Conservation (phyloP, 306 rosid genomes). For the Fragaria ananassa region DNA sequence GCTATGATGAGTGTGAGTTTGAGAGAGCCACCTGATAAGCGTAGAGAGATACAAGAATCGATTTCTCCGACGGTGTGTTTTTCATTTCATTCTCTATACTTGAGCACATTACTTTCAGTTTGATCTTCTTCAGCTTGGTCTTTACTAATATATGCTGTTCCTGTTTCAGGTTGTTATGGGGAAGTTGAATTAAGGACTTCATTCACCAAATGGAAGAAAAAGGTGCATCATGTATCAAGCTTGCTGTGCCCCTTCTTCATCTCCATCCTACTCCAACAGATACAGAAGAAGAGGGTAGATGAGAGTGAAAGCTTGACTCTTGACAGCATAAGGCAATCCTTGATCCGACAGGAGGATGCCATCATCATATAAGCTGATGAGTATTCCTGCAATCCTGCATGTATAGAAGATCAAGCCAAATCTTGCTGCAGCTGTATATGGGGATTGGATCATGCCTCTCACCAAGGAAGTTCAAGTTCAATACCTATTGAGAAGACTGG, state of each 20-base stretch:
- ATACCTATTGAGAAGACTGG: constrained; percentile 49
- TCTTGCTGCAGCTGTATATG: constrained; percentile 42
- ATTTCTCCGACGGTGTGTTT: not conserved
- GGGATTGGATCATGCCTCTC: constrained; percentile 55
- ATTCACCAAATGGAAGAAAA: too few species aligned
- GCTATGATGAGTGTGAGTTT: not conserved
- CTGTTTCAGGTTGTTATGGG: too few species aligned
- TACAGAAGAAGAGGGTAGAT: constrained; percentile 49
- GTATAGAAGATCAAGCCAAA: constrained; percentile 37
- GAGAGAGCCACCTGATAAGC: not conserved
- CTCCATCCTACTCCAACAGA: constrained; percentile 21
- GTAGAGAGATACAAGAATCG: not conserved
- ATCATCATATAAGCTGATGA: constrained; percentile 20
- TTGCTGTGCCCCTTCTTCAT: not conserved
- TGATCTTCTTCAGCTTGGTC: not conserved
- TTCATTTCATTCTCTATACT: not conserved
- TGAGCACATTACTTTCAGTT: not conserved
- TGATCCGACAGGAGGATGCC: constrained; percentile 63
- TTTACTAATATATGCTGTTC: not conserved
- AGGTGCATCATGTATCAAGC: too few species aligned
- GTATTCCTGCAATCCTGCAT: constrained; percentile 18
- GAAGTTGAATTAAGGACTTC: too few species aligned
- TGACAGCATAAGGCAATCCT: constrained; percentile 40
- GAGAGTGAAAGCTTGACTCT: constrained; percentile 50
- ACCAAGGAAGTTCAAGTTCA: constrained; percentile 60